A percentile compares a stretch with the other conserved stretches of the same genome.
These are phyloP conservation scores for Mitragyna speciosa DNA, from an alignment of 257 asterid species.

Conservation along the genomic window DNA sequence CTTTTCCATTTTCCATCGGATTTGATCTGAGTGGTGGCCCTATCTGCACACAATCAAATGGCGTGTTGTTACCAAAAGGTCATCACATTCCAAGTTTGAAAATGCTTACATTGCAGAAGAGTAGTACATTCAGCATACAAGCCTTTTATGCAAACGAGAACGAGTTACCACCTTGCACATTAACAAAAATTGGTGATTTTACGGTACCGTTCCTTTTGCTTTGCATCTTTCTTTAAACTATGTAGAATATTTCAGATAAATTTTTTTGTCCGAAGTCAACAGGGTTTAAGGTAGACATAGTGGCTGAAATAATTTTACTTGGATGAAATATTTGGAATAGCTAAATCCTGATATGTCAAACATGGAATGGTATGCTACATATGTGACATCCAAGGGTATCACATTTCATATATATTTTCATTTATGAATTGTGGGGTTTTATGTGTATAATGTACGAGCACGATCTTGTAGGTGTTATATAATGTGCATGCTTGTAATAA, in stretches of 20 bases:
- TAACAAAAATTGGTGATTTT: slow-evolving; percentile 63
- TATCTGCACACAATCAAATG: slow-evolving; percentile 45
- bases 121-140: slow-evolving; percentile 61
- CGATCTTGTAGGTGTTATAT: no score
- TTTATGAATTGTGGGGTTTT: neutral
- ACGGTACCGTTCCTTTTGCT: slow-evolving; percentile 42
- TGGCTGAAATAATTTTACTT: neutral
- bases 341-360: no score
- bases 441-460: neutral
- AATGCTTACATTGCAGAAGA: slow-evolving; percentile 65
- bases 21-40: slow-evolving; percentile 63
- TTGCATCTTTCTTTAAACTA: slow-evolving; percentile 1
- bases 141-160: slow-evolving; percentile 60
- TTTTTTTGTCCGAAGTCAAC: neutral
- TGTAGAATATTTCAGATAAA: neutral
- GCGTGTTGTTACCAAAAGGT: slow-evolving; percentile 64
- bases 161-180: slow-evolving; percentile 73
- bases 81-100: slow-evolving; percentile 68
- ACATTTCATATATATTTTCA: no score
- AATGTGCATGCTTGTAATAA: no score
- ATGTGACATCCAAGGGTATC: no score
- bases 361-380: no score
- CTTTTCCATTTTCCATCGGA: slow-evolving; percentile 84
- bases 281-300: neutral
- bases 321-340: no score